These are phyloP conservation scores for Moricandia arvensis DNA, from an alignment of 345 rosid species.

Conservation along the genomic window DNA sequence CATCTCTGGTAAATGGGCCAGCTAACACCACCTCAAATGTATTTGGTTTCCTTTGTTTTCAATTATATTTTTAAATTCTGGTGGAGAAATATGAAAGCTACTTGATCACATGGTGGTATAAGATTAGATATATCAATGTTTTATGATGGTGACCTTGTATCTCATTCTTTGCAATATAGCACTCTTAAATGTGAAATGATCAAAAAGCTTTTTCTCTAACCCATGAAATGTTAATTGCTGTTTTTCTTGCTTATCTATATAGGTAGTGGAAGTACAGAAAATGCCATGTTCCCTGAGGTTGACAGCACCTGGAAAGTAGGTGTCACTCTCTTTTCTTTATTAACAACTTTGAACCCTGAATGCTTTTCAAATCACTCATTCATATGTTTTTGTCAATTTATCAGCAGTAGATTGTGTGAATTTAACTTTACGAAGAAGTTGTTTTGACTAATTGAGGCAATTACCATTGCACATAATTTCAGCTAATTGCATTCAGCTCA, in stretches of 20 bases:
- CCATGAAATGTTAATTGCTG: slow-evolving; percentile 17
- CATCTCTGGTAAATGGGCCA: slow-evolving; percentile 61
- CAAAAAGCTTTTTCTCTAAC: slow-evolving; percentile 18
- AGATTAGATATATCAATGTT: slow-evolving; percentile 19
- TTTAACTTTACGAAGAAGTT: slow-evolving; percentile 9
- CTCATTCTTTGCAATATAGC: slow-evolving; percentile 25
- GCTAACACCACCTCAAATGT: neutral
- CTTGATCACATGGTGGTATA: slow-evolving; percentile 27
- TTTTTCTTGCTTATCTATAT: slow-evolving; percentile 1
- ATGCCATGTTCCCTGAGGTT: slow-evolving; percentile 87
- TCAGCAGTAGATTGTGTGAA: neutral
- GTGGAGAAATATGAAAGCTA: slow-evolving; percentile 23
- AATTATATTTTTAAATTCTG: neutral
- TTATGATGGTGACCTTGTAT: slow-evolving; percentile 32
- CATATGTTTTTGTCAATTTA: neutral
- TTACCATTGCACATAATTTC: slow-evolving; percentile 10
- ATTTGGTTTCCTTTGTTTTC: slow-evolving; percentile 22
- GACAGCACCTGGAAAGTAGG: slow-evolving; percentile 96
- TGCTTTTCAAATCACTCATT: slow-evolving; percentile 27
- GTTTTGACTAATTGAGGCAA: neutral
- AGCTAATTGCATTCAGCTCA: neutral
- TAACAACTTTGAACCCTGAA: slow-evolving; percentile 22
- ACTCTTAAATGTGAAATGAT: slow-evolving; percentile 29
- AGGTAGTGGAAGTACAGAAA: slow-evolving; percentile 69
- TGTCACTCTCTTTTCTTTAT: slow-evolving; percentile 26